These are phyloP conservation scores for Ajuga chamaepitys DNA, from an alignment of 257 asterid species.

Conservation along the genomic window DNA sequence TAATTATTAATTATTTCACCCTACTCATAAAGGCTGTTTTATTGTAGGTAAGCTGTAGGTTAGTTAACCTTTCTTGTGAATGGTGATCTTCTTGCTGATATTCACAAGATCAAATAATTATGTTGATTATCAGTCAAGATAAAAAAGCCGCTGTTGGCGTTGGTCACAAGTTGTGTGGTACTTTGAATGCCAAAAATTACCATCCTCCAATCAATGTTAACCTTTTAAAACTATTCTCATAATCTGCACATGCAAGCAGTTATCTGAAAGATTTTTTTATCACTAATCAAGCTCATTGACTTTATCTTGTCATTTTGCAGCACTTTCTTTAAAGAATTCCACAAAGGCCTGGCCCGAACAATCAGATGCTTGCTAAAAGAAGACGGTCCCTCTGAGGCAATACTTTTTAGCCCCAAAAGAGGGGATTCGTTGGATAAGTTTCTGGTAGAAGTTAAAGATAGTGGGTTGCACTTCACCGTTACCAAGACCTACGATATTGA, in stretches of 20 bases:
- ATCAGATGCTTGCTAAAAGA: conserved; percentile 62
- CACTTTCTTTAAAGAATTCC: conserved; percentile 83
- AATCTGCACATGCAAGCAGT: conserved; percentile 20
- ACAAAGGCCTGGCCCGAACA: conserved; percentile 63
- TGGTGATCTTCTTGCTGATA: not conserved
- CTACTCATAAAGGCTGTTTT: not conserved
- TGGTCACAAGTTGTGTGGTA: not conserved
- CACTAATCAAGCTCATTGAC: conserved; percentile 5
- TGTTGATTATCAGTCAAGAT: not conserved
- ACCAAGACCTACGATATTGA: conserved; percentile 52
- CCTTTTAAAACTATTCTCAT: not conserved
- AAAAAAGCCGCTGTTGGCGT: not conserved
- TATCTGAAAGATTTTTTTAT: conserved; percentile 4
- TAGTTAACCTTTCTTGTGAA: not conserved
- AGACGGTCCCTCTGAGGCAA: conserved; percentile 65
- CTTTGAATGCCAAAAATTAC: conserved; percentile 9
- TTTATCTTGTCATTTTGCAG: conserved; percentile 41
- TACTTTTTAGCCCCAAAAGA: conserved; percentile 79
- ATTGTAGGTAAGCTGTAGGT: not conserved
- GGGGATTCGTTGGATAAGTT: conserved; percentile 82
- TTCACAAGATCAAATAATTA: not conserved
- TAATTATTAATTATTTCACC: not conserved
- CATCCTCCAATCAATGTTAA: conserved; percentile 4
- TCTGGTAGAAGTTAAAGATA: conserved; percentile 42
- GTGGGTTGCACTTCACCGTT: conserved; percentile 50